Conservation (phyloP, 139 green algal species). For the Chlamydomonas applanata region DNA sequence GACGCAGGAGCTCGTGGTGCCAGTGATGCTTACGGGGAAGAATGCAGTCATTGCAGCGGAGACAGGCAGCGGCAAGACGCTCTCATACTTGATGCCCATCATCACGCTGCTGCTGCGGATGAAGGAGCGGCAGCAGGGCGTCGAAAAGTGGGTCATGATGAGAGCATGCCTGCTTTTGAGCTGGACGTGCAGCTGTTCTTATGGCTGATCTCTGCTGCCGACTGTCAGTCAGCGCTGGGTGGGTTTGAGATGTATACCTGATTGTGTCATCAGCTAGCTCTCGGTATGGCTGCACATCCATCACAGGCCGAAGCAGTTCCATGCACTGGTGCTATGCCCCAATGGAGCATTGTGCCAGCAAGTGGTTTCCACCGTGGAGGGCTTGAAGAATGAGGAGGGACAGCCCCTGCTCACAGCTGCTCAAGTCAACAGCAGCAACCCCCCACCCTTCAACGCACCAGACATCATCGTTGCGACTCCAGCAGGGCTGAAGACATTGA, state of each 20-base stretch:
- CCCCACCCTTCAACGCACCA: slow-evolving; percentile 53
- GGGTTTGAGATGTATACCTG: too few species aligned
- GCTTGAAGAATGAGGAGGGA: slow-evolving; percentile 25
- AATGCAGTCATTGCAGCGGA: slow-evolving; percentile 90
- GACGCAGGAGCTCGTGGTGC: slow-evolving; percentile 56
- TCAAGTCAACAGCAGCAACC: slow-evolving; percentile 50
- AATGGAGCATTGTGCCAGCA: slow-evolving; percentile 85
- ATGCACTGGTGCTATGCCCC: slow-evolving; percentile 84
- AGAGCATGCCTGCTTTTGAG: neutral
- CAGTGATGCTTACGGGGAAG: slow-evolving; percentile 49
- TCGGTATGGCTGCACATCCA: neutral
- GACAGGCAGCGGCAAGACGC: slow-evolving; percentile 96
- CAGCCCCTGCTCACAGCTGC: slow-evolving; percentile 42
- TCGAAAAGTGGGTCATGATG: neutral
- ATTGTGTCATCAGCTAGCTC: too few species aligned
- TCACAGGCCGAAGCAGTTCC: slow-evolving; percentile 14
- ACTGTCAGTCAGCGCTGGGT: too few species aligned
- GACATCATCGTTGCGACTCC: slow-evolving; percentile 80
- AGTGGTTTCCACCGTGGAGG: slow-evolving; percentile 44
- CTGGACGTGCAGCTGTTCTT: too few species aligned
- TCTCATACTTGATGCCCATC: slow-evolving; percentile 89
- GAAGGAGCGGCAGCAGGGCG: neutral
- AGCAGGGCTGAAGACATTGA: slow-evolving; percentile 53
- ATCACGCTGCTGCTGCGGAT: slow-evolving; percentile 48
- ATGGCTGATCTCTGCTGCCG: too few species aligned